These are phyloP conservation scores for Pythium diclinum DNA, from an alignment of 352 stramenopile genomes.

Conservation along the genomic window DNA sequence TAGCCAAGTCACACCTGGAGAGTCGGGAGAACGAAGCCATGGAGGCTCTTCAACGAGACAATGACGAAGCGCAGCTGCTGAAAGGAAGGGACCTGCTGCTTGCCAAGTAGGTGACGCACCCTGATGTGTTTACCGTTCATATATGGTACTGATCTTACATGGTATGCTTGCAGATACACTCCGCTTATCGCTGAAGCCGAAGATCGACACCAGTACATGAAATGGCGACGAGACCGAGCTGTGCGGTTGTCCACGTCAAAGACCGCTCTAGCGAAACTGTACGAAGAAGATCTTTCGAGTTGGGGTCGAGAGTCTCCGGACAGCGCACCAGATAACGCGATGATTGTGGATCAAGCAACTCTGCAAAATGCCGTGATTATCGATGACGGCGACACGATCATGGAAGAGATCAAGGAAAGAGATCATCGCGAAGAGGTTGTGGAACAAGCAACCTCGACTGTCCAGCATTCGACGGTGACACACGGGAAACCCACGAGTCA, in stretches of 20 bases:
- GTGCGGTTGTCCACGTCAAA: conserved; percentile 39
- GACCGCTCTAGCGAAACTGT: conserved; percentile 31
- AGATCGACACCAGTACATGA: conserved; percentile 48
- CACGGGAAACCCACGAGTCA: background rate
- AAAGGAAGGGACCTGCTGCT: conserved; percentile 16
- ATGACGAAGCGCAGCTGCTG: conserved; percentile 4
- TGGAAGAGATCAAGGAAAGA: background rate
- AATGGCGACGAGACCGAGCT: conserved; percentile 49
- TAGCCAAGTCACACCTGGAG: background rate
- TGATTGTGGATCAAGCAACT: background rate
- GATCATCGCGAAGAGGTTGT: background rate
- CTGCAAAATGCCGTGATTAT: background rate
- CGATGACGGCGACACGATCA: conserved; percentile 7
- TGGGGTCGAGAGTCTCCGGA: background rate
- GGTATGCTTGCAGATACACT: conserved; percentile 31
- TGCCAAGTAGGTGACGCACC: conserved; percentile 9
- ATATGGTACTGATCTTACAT: background rate
- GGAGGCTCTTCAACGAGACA: background rate
- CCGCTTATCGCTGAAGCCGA: conserved; percentile 36
- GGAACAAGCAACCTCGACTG: background rate
- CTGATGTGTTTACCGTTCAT: background rate
- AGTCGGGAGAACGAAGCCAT: background rate
- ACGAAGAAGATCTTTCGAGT: conserved; percentile 24
- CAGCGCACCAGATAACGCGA: background rate
- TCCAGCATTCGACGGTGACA: background rate